Base-by-base conservation (phyloP, 2,329 filamentous ascomycete genomes). In the Pyrenochaeta sp. region DNA sequence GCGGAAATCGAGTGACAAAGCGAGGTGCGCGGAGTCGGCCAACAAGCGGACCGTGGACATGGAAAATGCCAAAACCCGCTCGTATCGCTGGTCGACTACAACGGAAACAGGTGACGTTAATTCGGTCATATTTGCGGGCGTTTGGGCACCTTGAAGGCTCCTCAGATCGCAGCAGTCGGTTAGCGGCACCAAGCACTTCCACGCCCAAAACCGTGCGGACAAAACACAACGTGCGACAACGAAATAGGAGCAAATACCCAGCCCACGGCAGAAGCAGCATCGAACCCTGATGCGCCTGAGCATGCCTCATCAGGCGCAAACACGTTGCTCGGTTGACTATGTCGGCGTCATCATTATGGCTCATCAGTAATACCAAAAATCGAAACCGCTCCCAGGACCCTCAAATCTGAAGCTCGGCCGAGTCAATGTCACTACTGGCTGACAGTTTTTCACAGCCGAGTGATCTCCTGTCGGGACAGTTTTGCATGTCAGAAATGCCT, bases 1-100 rank as follows among this genome's bases (percentile, higher is more conserved):
- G 62, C 61, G 56, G 48, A 54, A 46, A 48, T 51, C 55, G 45
- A 64, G 58, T 71, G 67, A 72, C 68, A 73, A 69, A 72, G 67
- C 68, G 61, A 65, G 32, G 20, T 40, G 64, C 63, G 60, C 63
- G 60, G 63, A 67, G 60, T 68, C 68, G 69, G 67, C 56, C 68
- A 67, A 57, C 61, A 40, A 50, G 65, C 58, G 66, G 61, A 68
- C 66, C 63, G 64, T 63, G 53, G 58, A 49, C 51, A 46, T 52
- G 51, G 46, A 56, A 65, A 49, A 54, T 58, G 59, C 45, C 48
- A 46, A 51, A 60, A 55, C 46, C 46, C 54, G 51, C 51, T 43
- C 45, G 35, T 35, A 36, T 27, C 17, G 33, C 37, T 63, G 51
- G 54, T 55, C 63, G 53, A 53, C 54, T 45, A 58, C 23, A 45